Percentiles rank a stretch among this genome's conserved stretches.
These are phyloP conservation scores for Austroboletus niveus DNA, from an alignment of 1,284 basidiomycete species.

Conservation along the genomic window DNA sequence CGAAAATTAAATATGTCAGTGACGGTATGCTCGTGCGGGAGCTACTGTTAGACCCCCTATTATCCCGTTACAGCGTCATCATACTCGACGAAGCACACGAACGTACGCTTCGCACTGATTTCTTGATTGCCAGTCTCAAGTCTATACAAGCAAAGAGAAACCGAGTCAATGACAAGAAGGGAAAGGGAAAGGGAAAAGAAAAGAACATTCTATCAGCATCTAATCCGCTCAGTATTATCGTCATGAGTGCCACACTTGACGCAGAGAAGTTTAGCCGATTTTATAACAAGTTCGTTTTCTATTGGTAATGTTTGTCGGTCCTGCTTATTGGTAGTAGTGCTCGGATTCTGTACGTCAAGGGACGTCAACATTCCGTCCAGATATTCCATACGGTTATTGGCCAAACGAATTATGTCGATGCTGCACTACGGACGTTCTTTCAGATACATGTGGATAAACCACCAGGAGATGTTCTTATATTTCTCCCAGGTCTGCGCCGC, in stretches of 20 bases:
- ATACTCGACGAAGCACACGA: slow-evolving; percentile 98
- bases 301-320: background rate
- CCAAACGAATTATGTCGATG: slow-evolving; percentile 86
- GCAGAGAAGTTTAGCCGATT: slow-evolving; percentile 92
- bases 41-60: slow-evolving; percentile 74
- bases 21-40: slow-evolving; percentile 97
- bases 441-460: slow-evolving; percentile 84
- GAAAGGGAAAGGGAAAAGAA: slow-evolving; percentile 38
- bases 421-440: slow-evolving; percentile 87
- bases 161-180: slow-evolving; percentile 38
- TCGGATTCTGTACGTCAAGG: slow-evolving; percentile 87
- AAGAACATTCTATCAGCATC: slow-evolving; percentile 31
- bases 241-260: slow-evolving; percentile 98
- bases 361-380: slow-evolving; percentile 89
- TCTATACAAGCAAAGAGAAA: slow-evolving; percentile 78
- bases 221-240: slow-evolving; percentile 81
- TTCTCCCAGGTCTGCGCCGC: slow-evolving; percentile 70
- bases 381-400: slow-evolving; percentile 72
- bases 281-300: slow-evolving; percentile 67
- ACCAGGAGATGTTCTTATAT: slow-evolving; percentile 89
- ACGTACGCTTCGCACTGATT: slow-evolving; percentile 90
- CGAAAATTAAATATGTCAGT: slow-evolving; percentile 92
- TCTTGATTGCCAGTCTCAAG: slow-evolving; percentile 91
- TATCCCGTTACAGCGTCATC: slow-evolving; percentile 85
- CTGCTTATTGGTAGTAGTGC: slow-evolving; percentile 57